Percentiles rank a stretch among this genome's conserved stretches.
Conservation (phyloP, 305 asterid species). For the Fraxinus platypoda region DNA sequence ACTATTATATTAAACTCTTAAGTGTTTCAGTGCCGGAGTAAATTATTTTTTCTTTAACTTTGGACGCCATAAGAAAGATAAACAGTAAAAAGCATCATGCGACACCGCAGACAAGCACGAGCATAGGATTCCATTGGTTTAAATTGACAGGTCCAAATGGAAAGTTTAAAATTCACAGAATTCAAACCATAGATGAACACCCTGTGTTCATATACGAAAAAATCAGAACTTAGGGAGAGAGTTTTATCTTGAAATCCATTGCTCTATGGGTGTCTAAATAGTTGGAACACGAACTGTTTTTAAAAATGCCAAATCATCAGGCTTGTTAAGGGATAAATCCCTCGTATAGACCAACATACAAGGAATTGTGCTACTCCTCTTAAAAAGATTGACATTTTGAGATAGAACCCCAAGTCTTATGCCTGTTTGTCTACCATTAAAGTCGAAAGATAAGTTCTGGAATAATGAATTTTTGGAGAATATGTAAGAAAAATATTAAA, state of each 20-base stretch:
- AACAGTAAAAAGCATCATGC: not conserved
- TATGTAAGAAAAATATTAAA: no score
- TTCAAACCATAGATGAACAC: not conserved
- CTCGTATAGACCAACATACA: no score
- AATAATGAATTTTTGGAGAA: no score
- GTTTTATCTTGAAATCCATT: not conserved
- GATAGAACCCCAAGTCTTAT: no score
- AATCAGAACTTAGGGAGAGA: not conserved
- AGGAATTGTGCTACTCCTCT: no score
- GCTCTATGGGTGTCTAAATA: not conserved
- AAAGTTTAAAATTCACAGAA: not conserved
- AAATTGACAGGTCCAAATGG: not conserved
- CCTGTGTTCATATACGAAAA: not conserved
- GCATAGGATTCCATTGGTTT: not conserved
- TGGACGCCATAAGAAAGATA: not conserved
- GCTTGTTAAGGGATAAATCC: no score
- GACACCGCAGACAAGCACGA: not conserved
- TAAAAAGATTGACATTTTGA: no score
- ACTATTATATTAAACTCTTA: not conserved
- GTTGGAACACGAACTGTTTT: not conserved
- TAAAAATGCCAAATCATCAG: not conserved
- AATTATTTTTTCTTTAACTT: not conserved
- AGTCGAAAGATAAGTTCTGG: no score
- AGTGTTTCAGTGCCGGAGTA: not conserved
- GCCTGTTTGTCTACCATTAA: no score